phyloP scores from a whole-genome alignment of 2,329 filamentous ascomycete genomes.

The Talaromyces marneffei region DNA sequence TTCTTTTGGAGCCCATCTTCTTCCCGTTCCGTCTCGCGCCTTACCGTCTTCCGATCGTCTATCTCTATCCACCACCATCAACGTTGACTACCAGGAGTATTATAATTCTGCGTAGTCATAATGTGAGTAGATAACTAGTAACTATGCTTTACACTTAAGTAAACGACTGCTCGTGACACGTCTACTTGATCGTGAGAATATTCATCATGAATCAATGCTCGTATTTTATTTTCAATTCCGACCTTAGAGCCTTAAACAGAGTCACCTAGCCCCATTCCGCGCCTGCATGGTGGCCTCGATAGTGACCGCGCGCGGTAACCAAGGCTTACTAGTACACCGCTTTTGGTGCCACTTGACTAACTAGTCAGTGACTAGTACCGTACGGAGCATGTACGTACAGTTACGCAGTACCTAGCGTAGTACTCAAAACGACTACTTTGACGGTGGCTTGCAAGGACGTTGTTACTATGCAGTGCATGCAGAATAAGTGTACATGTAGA shows the following conservation, averaged over 20 bases:
- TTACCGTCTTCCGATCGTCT: slow-evolving; percentile 11
- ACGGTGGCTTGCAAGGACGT: not conserved
- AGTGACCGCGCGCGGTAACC: slow-evolving; percentile 7
- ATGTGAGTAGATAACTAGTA: not conserved
- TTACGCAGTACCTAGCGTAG: not conserved
- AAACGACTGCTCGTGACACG: not conserved
- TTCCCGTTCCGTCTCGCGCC: slow-evolving; percentile 12
- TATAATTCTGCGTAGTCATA: not conserved
- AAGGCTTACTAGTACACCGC: slow-evolving; percentile 8
- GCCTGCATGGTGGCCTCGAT: slow-evolving; percentile 7
- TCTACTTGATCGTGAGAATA: not conserved
- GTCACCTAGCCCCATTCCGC: slow-evolving; percentile 5
- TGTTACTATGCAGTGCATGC: not conserved
- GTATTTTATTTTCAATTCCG: not conserved
- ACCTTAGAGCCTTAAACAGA: not conserved
- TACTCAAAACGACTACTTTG: not conserved
- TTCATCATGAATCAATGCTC: not conserved
- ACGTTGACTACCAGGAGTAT: not conserved
- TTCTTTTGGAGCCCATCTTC: slow-evolving; percentile 5
- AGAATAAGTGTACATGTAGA: not conserved
- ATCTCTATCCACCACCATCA: not conserved
- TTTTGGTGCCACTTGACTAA: slow-evolving; percentile 6
- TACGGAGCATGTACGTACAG: slow-evolving; percentile 1
- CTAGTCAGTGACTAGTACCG: not conserved
- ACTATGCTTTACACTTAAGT: not conserved